Evolutionary conservation across 1,284 basidiomycete species (phyloP).

Genomic region (Filobasidium uniguttulatum): DNA sequence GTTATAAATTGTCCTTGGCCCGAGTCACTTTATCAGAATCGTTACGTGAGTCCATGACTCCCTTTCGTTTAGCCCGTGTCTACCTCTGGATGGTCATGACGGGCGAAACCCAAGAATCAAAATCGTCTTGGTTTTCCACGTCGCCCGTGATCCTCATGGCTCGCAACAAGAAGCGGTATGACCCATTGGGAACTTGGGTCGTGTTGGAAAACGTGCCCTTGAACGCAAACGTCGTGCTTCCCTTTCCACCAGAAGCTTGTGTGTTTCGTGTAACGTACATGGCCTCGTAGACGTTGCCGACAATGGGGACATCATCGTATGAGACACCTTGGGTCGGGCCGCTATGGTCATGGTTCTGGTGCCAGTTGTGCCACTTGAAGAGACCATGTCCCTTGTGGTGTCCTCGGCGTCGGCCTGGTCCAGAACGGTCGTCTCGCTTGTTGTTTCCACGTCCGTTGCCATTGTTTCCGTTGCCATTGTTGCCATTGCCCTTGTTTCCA

Average conservation of each 20-base stretch:
- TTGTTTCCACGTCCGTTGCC: neutral
- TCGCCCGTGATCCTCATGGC: conserved; percentile 49
- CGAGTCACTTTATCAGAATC: no score
- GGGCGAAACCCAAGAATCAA: conserved; percentile 41
- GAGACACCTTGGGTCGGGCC: conserved; percentile 13
- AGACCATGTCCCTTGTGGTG: conserved; percentile 14
- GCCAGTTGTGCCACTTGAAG: conserved; percentile 3
- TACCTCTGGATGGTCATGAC: no score
- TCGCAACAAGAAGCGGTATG: conserved; percentile 47
- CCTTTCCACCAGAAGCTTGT: conserved; percentile 28
- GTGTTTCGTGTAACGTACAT: conserved; percentile 35
- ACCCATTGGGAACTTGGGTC: conserved; percentile 47
- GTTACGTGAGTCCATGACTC: no score
- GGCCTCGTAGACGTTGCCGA: conserved; percentile 38
- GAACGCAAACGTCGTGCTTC: conserved; percentile 38
- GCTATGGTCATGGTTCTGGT: conserved; percentile 6
- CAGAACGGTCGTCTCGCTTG: neutral
- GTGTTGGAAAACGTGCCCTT: conserved; percentile 45
- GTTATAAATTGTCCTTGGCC: no score
- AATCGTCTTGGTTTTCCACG: conserved; percentile 42
- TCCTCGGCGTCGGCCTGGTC: neutral
- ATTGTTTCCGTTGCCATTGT: no score
- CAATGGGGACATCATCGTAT: conserved; percentile 36
- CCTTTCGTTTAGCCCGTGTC: no score
- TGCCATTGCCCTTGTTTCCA: conserved; percentile 1